Evolutionary conservation across 805 yeast species (phyloP).

Genomic region (Myxozyma lipomycoides): DNA sequence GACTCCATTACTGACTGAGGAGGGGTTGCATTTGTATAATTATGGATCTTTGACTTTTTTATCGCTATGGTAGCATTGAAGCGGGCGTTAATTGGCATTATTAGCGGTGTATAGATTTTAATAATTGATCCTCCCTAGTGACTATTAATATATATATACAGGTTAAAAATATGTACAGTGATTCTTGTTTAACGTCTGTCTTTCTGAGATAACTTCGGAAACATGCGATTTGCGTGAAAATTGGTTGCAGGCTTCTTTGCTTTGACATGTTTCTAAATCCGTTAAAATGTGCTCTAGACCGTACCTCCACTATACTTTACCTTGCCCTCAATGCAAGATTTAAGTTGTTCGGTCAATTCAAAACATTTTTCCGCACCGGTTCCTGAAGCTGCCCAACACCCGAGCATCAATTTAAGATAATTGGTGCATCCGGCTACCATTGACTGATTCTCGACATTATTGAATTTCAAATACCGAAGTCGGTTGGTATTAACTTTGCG

Average conservation of each 20-base stretch:
- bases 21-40: too few relatives aligned
- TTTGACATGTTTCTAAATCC: not conserved
- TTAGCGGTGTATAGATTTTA: not conserved
- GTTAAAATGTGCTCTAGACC: not conserved
- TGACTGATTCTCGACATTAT: constrained; percentile 2
- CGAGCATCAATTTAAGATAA: constrained; percentile 18
- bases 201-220: constrained; percentile 11
- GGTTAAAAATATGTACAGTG: not conserved
- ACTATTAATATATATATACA: constrained; percentile 1
- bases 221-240: constrained; percentile 27
- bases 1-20: constrained; percentile 1
- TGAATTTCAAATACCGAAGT: constrained; percentile 11
- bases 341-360: constrained; percentile 9
- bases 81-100: too few relatives aligned
- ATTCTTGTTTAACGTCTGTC: not conserved
- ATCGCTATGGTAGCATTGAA: not conserved
- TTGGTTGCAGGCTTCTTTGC: constrained; percentile 21
- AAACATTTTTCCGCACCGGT: constrained; percentile 21
- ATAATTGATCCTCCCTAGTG: not conserved
- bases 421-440: constrained; percentile 17
- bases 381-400: constrained; percentile 29
- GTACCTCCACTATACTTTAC: constrained; percentile 1
- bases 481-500: constrained; percentile 2
- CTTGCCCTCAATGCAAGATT: constrained; percentile 15
- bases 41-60: not conserved